These are phyloP conservation scores for Babesia divergens DNA, from an alignment of 169 alveolate genomes.

Conservation along the genomic window DNA sequence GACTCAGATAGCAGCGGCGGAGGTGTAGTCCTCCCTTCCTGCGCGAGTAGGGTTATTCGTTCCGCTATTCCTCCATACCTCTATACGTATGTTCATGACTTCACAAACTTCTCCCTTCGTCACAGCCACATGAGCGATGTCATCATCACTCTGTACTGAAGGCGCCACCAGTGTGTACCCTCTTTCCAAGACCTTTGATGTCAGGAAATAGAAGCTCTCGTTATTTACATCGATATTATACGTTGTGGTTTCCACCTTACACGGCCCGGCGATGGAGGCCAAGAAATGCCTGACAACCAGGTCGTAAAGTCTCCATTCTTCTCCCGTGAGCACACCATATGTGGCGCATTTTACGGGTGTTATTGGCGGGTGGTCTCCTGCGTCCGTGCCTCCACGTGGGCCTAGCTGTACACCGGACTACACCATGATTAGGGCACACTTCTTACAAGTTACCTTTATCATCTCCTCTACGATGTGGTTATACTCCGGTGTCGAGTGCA, in stretches of 20 bases:
- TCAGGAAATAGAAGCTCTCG: not conserved
- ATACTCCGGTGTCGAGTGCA: conserved; percentile 30
- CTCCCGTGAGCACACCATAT: conserved; percentile 9
- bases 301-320: conserved; percentile 22
- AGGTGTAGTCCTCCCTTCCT: conserved; percentile 82
- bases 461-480: not conserved
- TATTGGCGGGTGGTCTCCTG: conserved; percentile 96
- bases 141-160: not conserved
- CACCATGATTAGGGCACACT: conserved; percentile 43
- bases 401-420: conserved; percentile 55
- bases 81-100: not conserved
- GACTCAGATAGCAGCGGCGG: conserved; percentile 95
- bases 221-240: not conserved
- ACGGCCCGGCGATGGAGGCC: conserved; percentile 40
- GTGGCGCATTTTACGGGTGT: conserved; percentile 80
- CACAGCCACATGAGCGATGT: not conserved
- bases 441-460: not conserved
- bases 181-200: not conserved
- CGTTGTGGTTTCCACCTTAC: conserved; percentile 8
- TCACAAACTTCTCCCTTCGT: conserved; percentile 25
- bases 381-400: conserved; percentile 85
- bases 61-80: too few species aligned
- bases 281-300: conserved; percentile 29
- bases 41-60: too few species aligned
- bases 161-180: conserved; percentile 19